Evolutionary conservation across 129 eudicot genomes (phyloP), one percentile per base, ranked within the genome.

Genomic region (Scalesia atractyloides): DNA sequence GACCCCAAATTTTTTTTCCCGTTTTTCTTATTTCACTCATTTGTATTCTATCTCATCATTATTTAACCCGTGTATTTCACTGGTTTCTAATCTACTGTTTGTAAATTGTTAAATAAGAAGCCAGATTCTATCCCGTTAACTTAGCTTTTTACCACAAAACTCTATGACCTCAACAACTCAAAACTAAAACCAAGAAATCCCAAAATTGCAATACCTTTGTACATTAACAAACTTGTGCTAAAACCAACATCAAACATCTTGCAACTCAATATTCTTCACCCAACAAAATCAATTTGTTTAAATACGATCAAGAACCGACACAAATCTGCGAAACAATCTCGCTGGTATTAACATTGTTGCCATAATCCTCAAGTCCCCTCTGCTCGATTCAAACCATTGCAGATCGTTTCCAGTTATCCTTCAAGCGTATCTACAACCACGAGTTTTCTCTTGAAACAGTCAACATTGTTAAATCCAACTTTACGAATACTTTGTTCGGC

Each of bases 191-290:
- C 69, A 39, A 64, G 33, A 41, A 65, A 65, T 41, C 17, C 34
- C 70, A 65, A 19, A 39, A 65, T 3, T 18, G 34, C 33, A 65
- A 39, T 11, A 65, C 51, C 70, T 41, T 65, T 65, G 51, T 65
- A 26, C 65, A 24, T 24, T 22, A 59, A 9, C 13, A 59, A 54
- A 9, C 6, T 26, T 14, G 30, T 26, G 65, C 61, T 16, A 37
- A 34, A 37, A 5, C 14, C 14, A 63, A 63, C 22, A 65, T 43
- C 4, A 9, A 61, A 34, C 46, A 61, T 61, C 69, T 41, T 39
- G 70, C 54, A 18, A 43, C 34, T 18, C 37, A 5, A 10, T 4
- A 60, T 12, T 44, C 50, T 12, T 19, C 70, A 65, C 52, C 70
- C 30, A 65, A 65, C 34, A 66, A 43, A 41, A 66, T 12, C 11